Base-by-base conservation (phyloP, 805 yeast genomes). In the Cyberlindnera euphorbiiphila region DNA sequence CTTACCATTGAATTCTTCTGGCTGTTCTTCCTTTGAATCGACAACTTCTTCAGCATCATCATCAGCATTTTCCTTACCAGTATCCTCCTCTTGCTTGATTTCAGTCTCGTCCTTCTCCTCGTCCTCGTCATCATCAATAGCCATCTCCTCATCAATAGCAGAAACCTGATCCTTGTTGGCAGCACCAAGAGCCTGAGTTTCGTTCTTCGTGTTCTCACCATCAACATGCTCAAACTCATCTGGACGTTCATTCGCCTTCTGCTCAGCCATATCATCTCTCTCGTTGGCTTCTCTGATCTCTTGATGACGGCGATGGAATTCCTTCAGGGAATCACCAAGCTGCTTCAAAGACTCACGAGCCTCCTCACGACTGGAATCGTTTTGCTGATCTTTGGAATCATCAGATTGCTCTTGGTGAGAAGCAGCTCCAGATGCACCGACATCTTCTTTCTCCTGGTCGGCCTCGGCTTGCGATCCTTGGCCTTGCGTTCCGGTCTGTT, bases 171-270 rank as follows among this genome's bases (percentile, higher is more conserved):
- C 96, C 51, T 79, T 74, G 42, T 78, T 76, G 6, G 96, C 95
- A 29, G 89, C 80, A 16, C 98, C 98, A 35, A 93, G 64, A 1
- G 98, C 98, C 60, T 93, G 98, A 0, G 95, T 85, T 34, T 85
- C 89, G 39, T 66, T 69, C 20, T 81, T 78, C 4, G 91, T 76
- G 43, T 83, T 81, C 31, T 81, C 89, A 32, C 88, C 89, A 26
- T 84, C 86, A 34, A 82, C 68, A 52, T 85, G 93, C 55, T 85
- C 86, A 59, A 87, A 84, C 51, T 87, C 95, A 54, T 87, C 95
- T 0, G 94, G 89, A 34, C 78, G 72, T 43, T 78, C 81, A 42
- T 74, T 79, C 10, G 80, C 78, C 17, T 67, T 63, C 36, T 74
- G 71, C 10, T 79, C 78, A 18, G 57, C 43, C 5, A 54, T 59